phyloP scores from a whole-genome alignment of 345 rosid genomes.

The Linum trigynum region DNA sequence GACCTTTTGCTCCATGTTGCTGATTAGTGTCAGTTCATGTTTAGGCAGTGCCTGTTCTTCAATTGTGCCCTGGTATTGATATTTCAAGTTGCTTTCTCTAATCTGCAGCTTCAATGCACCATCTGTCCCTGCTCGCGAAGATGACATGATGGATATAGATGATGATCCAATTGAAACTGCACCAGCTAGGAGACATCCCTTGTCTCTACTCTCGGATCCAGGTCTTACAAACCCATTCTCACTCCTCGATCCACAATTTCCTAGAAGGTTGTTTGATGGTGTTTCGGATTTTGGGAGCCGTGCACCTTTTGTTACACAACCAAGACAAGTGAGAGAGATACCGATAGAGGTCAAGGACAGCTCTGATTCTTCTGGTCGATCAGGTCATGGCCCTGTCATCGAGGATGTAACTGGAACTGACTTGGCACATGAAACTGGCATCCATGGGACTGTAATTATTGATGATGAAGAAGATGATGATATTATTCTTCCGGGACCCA shows the following conservation, averaged over 20 bases:
- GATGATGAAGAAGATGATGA: conserved; percentile 50
- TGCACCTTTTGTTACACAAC: conserved; percentile 61
- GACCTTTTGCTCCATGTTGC: neutral
- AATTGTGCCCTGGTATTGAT: neutral
- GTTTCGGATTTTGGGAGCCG: conserved; percentile 33
- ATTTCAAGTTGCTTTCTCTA: conserved; percentile 1
- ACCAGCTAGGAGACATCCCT: conserved; percentile 25
- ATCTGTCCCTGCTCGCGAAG: conserved; percentile 31
- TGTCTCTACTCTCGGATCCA: conserved; percentile 29
- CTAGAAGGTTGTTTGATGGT: conserved; percentile 32
- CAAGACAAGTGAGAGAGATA: conserved; percentile 77
- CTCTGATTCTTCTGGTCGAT: conserved; percentile 34
- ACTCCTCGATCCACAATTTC: conserved; percentile 37
- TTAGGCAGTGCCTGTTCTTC: neutral
- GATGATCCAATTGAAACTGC: conserved; percentile 38
- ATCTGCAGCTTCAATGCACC: conserved; percentile 26
- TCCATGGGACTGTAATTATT: conserved; percentile 44
- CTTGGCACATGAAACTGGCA: conserved; percentile 35
- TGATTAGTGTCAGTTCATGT: neutral
- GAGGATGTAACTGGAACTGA: conserved; percentile 71
- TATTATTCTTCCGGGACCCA: conserved; percentile 29
- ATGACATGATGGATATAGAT: conserved; percentile 84
- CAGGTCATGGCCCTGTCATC: conserved; percentile 51
- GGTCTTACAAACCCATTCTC: conserved; percentile 34
- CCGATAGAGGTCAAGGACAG: conserved; percentile 79